A percentile compares a stretch with the other conserved stretches of the same genome.
These are phyloP conservation scores for Mortierella sp. DNA, from an alignment of 371 early-diverging fungal species.

Conservation along the genomic window DNA sequence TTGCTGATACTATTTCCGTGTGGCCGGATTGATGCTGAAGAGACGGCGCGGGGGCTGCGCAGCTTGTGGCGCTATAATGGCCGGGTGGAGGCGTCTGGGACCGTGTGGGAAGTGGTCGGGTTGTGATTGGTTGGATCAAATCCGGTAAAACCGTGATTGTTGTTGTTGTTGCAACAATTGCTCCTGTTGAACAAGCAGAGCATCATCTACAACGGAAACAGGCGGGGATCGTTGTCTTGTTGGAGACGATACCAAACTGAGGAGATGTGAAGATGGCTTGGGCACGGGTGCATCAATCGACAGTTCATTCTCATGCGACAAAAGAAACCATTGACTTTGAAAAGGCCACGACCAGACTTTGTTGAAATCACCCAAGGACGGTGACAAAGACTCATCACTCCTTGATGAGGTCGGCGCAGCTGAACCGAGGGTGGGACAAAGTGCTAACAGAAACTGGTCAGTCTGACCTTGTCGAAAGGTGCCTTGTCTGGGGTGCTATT, in stretches of 20 bases:
- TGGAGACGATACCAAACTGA: background rate
- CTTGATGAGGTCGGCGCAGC: background rate
- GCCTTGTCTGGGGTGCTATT: too few species aligned
- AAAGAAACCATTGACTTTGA: conserved; percentile 40
- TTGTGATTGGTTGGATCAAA: too few species aligned
- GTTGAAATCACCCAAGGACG: background rate
- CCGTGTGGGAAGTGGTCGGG: background rate
- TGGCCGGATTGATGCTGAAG: conserved; percentile 14
- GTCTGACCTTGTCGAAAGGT: too few species aligned
- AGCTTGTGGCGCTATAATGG: too few species aligned
- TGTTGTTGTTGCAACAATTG: conserved; percentile 8
- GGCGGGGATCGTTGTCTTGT: conserved; percentile 33
- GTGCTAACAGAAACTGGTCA: background rate
- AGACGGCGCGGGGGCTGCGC: conserved; percentile 19
- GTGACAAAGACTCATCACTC: conserved; percentile 6
- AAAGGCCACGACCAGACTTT: conserved; percentile 1
- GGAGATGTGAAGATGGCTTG: conserved; percentile 5
- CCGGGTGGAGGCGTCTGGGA: conserved; percentile 22
- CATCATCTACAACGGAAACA: conserved; percentile 37
- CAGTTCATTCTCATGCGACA: conserved; percentile 27
- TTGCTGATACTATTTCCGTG: background rate
- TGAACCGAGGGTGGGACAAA: too few species aligned
- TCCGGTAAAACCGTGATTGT: conserved; percentile 1
- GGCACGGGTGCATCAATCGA: conserved; percentile 10
- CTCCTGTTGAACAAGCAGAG: conserved; percentile 17